Evolutionary conservation across 371 early-diverging fungal species (phyloP).

Genomic region (Capillidium heterosporum): DNA sequence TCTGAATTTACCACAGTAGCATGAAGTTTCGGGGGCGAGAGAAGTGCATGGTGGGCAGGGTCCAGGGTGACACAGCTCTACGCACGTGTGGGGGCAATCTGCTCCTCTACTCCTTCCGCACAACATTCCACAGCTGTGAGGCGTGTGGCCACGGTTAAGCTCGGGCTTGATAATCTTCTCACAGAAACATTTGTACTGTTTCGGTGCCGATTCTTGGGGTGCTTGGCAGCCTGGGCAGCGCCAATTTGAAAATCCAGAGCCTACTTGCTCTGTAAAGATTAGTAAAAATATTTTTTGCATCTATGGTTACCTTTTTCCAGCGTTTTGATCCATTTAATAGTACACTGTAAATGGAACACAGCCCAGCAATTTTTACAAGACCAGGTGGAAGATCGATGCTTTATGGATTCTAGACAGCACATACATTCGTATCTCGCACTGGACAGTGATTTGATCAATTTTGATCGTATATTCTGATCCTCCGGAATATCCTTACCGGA

Average conservation of each 20-base stretch:
- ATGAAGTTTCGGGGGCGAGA: slow-evolving; percentile 47
- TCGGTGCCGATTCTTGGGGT: slow-evolving; percentile 36
- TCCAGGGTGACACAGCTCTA: slow-evolving; percentile 78
- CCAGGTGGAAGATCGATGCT: slow-evolving; percentile 52
- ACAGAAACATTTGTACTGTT: slow-evolving; percentile 72
- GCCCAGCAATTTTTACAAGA: slow-evolving; percentile 76
- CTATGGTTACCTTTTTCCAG: slow-evolving; percentile 19
- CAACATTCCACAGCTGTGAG: slow-evolving; percentile 68
- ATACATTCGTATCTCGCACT: slow-evolving; percentile 73
- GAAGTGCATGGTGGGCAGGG: slow-evolving; percentile 81
- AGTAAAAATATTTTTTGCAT: too few relatives aligned
- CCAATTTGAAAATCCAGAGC: slow-evolving; percentile 60
- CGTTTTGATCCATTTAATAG: slow-evolving; percentile 51
- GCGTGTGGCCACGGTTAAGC: slow-evolving; percentile 35
- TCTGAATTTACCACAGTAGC: slow-evolving; percentile 60
- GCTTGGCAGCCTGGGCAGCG: slow-evolving; percentile 89
- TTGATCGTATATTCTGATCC: slow-evolving; percentile 31
- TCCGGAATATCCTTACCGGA: too few relatives aligned
- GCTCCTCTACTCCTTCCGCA: slow-evolving; percentile 22
- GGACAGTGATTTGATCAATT: slow-evolving; percentile 37
- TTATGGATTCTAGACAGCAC: slow-evolving; percentile 79
- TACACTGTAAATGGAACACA: slow-evolving; percentile 67
- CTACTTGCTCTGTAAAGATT: too few relatives aligned
- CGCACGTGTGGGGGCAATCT: slow-evolving; percentile 16
- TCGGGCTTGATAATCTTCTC: slow-evolving; percentile 57